Conservation (phyloP, 2,329 filamentous ascomycete genomes). For the Periconia macrospinosa region DNA sequence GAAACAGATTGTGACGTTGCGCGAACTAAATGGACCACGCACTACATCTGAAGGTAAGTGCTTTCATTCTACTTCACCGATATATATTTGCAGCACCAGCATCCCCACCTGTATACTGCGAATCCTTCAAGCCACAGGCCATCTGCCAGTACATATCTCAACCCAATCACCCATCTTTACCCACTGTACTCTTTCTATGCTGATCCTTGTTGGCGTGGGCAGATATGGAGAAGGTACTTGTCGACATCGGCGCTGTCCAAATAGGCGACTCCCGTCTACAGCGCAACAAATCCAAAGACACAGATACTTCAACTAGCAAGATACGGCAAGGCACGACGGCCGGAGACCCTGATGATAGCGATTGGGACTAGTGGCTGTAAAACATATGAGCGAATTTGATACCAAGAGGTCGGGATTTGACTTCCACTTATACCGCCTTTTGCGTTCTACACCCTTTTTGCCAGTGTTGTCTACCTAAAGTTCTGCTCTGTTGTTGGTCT, state of each 20-base stretch:
- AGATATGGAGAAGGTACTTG: constrained; percentile 78
- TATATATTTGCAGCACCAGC: no score
- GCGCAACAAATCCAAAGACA: constrained; percentile 59
- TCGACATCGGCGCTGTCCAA: constrained; percentile 79
- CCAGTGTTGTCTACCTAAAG: neutral
- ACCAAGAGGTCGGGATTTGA: neutral
- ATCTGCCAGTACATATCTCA: neutral
- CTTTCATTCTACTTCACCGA: neutral
- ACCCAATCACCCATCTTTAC: neutral
- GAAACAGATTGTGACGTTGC: constrained; percentile 87
- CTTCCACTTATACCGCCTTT: neutral
- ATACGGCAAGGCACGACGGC: constrained; percentile 45
- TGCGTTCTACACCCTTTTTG: neutral
- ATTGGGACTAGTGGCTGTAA: constrained; percentile 59
- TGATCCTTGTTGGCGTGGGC: constrained; percentile 12
- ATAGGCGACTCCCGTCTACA: constrained; percentile 76
- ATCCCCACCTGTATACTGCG: neutral
- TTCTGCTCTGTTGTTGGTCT: neutral
- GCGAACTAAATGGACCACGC: constrained; percentile 68
- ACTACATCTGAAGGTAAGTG: constrained; percentile 27
- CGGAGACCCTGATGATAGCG: constrained; percentile 55
- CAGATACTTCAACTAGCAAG: constrained; percentile 56
- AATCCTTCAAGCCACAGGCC: no score
- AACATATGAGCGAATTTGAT: neutral
- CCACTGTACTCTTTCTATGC: neutral